A percentile compares a stretch with the other conserved stretches of the same genome.
Evolutionary conservation across 352 stramenopile genomes (phyloP).

Genomic region (Globisporangium uncinulatum): DNA sequence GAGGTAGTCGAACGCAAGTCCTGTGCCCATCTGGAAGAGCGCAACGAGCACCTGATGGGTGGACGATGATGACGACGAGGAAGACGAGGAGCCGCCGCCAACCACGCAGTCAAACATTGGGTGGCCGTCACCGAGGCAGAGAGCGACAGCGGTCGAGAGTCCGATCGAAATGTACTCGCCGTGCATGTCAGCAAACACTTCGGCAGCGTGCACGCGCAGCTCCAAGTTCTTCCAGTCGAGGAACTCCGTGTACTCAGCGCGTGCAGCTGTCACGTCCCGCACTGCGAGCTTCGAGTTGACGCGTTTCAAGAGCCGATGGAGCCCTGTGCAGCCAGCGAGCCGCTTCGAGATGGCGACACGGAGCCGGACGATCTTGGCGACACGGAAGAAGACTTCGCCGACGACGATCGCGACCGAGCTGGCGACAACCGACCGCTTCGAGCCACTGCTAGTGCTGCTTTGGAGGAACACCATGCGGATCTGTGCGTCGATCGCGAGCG

Average conservation of each 20-base stretch:
- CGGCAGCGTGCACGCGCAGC: slow-evolving; percentile 29
- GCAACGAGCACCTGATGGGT: slow-evolving; percentile 9
- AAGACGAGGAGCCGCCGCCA: no score
- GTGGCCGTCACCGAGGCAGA: slow-evolving; percentile 15
- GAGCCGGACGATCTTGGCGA: slow-evolving; percentile 26
- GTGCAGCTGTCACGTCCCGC: slow-evolving; percentile 15
- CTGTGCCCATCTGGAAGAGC: slow-evolving; percentile 13
- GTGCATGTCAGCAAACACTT: slow-evolving; percentile 47
- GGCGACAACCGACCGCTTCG: slow-evolving; percentile 8
- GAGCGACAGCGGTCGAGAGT: slow-evolving; percentile 19
- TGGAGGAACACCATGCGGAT: slow-evolving; percentile 33
- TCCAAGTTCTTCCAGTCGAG: slow-evolving; percentile 34
- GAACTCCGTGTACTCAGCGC: slow-evolving; percentile 27
- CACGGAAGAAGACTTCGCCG: slow-evolving; percentile 27
- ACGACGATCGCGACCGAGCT: slow-evolving; percentile 23
- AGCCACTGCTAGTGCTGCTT: neutral
- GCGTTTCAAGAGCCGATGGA: slow-evolving; percentile 24
- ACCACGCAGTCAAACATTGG: slow-evolving; percentile 16
- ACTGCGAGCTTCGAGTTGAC: slow-evolving; percentile 27
- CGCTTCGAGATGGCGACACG: slow-evolving; percentile 17
- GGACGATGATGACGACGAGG: no score
- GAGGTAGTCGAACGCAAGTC: slow-evolving; percentile 26
- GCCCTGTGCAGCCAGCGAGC: slow-evolving; percentile 18
- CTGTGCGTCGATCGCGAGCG: slow-evolving; percentile 24
- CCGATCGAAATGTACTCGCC: slow-evolving; percentile 44